Percentiles rank a stretch among this genome's conserved stretches.
phyloP scores from a whole-genome alignment of 2,329 filamentous ascomycete species.

The Hymenoscyphus linearis region DNA sequence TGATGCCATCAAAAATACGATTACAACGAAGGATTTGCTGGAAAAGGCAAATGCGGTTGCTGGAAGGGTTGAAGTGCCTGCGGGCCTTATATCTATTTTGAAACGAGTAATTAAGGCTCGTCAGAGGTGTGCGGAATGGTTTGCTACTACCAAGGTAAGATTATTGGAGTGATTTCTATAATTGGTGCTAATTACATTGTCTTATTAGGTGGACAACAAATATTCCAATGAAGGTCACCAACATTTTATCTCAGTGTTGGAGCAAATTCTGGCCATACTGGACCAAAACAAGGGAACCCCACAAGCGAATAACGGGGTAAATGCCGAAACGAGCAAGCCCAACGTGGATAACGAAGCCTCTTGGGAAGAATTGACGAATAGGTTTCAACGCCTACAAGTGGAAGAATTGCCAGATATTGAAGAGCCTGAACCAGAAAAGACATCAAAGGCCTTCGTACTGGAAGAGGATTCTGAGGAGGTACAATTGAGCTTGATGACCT shows the following conservation, averaged over 20 bases:
- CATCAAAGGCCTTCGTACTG: not conserved
- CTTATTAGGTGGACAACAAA: not conserved
- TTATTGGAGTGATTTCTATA: not conserved
- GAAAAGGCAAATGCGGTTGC: not conserved
- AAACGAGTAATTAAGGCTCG: slow-evolving; percentile 11
- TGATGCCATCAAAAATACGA: not conserved
- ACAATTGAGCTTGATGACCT: not conserved
- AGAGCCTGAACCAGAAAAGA: not conserved
- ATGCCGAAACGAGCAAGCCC: not conserved
- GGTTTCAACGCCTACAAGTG: slow-evolving; percentile 3
- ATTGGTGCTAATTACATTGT: not conserved
- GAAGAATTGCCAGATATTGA: slow-evolving; percentile 1
- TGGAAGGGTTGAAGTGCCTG: slow-evolving; percentile 1
- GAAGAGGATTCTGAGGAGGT: not conserved
- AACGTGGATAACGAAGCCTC: not conserved
- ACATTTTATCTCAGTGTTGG: slow-evolving; percentile 5
- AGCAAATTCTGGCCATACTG: slow-evolving; percentile 1
- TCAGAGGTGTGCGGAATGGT: slow-evolving; percentile 14
- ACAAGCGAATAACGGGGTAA: not conserved
- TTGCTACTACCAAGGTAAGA: slow-evolving; percentile 3
- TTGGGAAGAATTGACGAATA: slow-evolving; percentile 2
- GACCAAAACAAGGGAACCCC: not conserved
- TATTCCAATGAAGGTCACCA: slow-evolving; percentile 4
- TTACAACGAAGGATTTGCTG: not conserved
- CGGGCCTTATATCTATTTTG: slow-evolving; percentile 1